Evolutionary conservation across 2,329 filamentous ascomycete genomes (phyloP).

Genomic region (Calonectria pseudoreteaudii): DNA sequence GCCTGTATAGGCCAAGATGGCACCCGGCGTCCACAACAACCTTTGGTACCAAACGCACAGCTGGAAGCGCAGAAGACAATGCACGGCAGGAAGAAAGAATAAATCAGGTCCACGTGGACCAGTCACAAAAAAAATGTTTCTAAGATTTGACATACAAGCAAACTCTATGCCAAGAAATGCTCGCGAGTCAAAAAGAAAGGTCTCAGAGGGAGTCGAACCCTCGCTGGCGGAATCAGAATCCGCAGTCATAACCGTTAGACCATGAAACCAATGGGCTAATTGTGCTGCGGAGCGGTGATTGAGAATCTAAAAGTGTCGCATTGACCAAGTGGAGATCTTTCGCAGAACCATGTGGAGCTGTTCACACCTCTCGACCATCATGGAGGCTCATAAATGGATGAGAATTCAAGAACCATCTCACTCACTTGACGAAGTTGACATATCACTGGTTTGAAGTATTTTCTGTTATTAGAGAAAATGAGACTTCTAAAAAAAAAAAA

Average conservation of each 20-base stretch:
- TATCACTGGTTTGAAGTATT: no score
- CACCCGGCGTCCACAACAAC: background rate
- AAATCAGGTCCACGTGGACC: background rate
- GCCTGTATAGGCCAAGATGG: background rate
- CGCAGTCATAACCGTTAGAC: background rate
- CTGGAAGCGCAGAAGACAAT: no score
- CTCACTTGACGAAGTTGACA: no score
- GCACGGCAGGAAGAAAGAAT: background rate
- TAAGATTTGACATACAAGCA: background rate
- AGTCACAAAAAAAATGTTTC: accelerated
- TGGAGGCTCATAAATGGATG: background rate
- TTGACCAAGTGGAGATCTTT: background rate
- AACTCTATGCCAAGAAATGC: no score
- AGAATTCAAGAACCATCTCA: background rate
- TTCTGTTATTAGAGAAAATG: no score
- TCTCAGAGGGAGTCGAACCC: background rate
- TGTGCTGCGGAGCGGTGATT: background rate
- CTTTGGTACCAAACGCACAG: background rate
- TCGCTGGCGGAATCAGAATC: background rate
- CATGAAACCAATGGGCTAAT: background rate
- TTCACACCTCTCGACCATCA: accelerated
- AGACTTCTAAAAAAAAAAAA: background rate
- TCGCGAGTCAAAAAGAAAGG: background rate
- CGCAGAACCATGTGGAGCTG: background rate
- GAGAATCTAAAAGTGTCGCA: background rate